Conservation (phyloP, 2,329 filamentous ascomycete genomes). For the Claviceps monticola region DNA sequence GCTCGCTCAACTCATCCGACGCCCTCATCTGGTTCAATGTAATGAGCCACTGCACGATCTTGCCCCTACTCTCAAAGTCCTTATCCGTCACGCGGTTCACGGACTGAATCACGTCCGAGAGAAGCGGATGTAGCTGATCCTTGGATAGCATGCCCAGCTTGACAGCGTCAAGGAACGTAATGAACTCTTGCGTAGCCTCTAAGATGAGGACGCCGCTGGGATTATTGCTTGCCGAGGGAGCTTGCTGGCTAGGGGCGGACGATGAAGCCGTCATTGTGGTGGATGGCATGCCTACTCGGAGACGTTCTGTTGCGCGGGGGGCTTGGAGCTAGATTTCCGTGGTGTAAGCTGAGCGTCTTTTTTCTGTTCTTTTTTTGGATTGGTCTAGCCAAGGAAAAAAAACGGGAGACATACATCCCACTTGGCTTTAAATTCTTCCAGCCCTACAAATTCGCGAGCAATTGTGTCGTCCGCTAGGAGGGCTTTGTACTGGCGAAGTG, state of each 20-base stretch:
- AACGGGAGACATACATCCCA: slow-evolving; percentile 58
- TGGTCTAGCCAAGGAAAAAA: neutral
- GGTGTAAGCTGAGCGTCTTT: slow-evolving; percentile 5
- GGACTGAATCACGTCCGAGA: slow-evolving; percentile 91
- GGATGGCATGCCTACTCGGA: slow-evolving; percentile 84
- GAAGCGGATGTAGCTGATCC: slow-evolving; percentile 85
- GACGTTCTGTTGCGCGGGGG: slow-evolving; percentile 80
- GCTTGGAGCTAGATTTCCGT: slow-evolving; percentile 59
- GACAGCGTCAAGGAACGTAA: slow-evolving; percentile 91
- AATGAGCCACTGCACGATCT: slow-evolving; percentile 98
- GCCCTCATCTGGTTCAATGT: slow-evolving; percentile 96
- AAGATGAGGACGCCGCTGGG: slow-evolving; percentile 58
- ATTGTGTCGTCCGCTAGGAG: slow-evolving; percentile 84
- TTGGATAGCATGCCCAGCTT: slow-evolving; percentile 87
- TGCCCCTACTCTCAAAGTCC: slow-evolving; percentile 88
- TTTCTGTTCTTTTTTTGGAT: neutral
- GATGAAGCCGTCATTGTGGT: slow-evolving; percentile 52
- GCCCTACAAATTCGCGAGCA: slow-evolving; percentile 69
- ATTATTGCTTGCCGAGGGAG: slow-evolving; percentile 29
- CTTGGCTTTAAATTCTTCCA: slow-evolving; percentile 81
- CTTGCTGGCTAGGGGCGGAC: slow-evolving; percentile 28
- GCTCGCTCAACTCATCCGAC: slow-evolving; percentile 75
- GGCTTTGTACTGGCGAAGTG: slow-evolving; percentile 93
- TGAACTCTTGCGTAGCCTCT: slow-evolving; percentile 93
- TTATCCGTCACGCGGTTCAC: slow-evolving; percentile 94